phyloP scores from a whole-genome alignment of 108 stramenopile species.

The Parietichytrium sp. region DNA sequence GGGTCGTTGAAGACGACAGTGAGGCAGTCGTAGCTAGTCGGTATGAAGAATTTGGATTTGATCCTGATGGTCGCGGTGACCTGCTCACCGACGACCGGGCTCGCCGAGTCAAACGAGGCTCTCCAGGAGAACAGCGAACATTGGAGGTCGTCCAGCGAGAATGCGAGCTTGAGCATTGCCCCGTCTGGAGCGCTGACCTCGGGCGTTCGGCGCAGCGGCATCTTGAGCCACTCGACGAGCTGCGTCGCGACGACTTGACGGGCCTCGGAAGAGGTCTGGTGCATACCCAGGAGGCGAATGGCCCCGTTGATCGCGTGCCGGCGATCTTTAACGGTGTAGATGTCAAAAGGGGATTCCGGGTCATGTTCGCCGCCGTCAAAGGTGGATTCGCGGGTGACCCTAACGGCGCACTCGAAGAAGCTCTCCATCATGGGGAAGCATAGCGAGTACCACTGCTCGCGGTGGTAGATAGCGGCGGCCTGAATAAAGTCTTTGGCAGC shows the following conservation, averaged over 20 bases:
- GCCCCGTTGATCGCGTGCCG: constrained; percentile 3
- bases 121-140: not conserved
- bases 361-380: too few species aligned
- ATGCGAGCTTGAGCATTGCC: not conserved
- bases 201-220: not conserved
- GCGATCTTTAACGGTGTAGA: not conserved
- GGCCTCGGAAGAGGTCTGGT: not conserved
- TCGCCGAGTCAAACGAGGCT: not conserved
- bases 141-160: not conserved
- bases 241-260: not conserved
- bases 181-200: constrained; percentile 2
- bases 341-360: not conserved
- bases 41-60: not conserved
- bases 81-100: not conserved
- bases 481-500: not conserved
- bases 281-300: constrained; percentile 6
- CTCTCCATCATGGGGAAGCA: not conserved
- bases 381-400: not conserved
- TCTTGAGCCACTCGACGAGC: not conserved
- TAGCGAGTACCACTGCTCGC: constrained; percentile 11
- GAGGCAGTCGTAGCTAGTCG: not conserved
- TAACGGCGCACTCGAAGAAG: not conserved
- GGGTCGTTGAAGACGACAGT: not conserved
- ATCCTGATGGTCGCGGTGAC: not conserved
- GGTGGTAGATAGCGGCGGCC: not conserved